Base-by-base conservation (phyloP, 768 basidiomycete species). In the Auricularia sp. region DNA sequence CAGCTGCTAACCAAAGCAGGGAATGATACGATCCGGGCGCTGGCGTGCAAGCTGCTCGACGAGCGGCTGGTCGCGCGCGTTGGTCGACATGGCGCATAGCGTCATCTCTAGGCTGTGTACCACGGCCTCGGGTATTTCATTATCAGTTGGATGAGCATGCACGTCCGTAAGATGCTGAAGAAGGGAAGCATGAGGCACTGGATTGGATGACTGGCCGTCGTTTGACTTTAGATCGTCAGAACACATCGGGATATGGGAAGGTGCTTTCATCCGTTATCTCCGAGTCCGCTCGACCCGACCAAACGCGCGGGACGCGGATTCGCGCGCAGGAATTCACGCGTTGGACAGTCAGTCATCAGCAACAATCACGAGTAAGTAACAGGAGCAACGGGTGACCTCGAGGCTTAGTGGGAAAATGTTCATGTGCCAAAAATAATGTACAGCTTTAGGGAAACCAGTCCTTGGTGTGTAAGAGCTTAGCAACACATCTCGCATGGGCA, bases 401-500 rank as follows among this genome's bases (percentile, higher is more conserved):
- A 3, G 29, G 29, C 29, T 3, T 29, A 29, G 29, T 29, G 29
- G 29, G 29, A 29, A 29, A 29, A 29, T 29, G 29, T 29, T 29
- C 29, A 29, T 29, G 29, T 29, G 29, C 29, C 29, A 29, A 29
- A 29, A 29, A 29, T 29, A 29, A 29, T 29, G 29, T 29, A 29
- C 29, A 29, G 29, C 29, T 29, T 29, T 29, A 29, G 0, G 29
- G 29, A 29, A 0, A 29, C 29, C 29, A 29, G 29, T 29, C 29
- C 29, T 29, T 29, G 29, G 29, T 29, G 29, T 29, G 29, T 29
- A 29, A 29, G 29, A 29, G 39, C 0, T 77, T 77, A 86, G 72
- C 87, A 88, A 72, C 83, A 85, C 83, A 88, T 83, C 77, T 90
- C 88, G 78, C 88, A 90, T 8, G 88, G 88, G 79, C 87, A 90